A percentile compares a stretch with the other conserved stretches of the same genome.
Evolutionary conservation across 352 stramenopile species (phyloP).

Genomic region (Globisporangium yorkense): DNA sequence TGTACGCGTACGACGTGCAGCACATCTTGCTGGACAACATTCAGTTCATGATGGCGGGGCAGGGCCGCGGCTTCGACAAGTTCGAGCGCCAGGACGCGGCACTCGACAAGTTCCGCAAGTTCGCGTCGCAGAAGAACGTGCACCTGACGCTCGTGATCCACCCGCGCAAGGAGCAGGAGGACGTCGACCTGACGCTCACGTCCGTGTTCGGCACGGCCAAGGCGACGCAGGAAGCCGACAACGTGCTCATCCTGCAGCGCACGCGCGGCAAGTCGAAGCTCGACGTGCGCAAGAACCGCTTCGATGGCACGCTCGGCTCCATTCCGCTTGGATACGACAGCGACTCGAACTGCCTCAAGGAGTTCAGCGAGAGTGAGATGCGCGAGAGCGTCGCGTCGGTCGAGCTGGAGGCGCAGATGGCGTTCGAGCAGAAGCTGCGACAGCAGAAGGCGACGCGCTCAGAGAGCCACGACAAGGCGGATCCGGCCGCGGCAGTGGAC

Average conservation of each 20-base stretch:
- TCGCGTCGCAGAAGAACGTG: constrained; percentile 97
- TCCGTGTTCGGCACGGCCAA: constrained; percentile 99
- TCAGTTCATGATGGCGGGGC: constrained; percentile 98
- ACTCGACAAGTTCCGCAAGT: constrained; percentile 95
- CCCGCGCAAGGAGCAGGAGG: constrained; percentile 97
- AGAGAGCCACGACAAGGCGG: not conserved
- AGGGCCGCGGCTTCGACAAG: constrained; percentile 83
- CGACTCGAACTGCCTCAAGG: constrained; percentile 48
- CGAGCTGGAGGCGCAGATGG: constrained; percentile 75
- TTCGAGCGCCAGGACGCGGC: constrained; percentile 91
- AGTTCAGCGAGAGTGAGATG: constrained; percentile 67
- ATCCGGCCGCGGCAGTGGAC: not conserved
- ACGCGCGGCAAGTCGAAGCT: constrained; percentile 88
- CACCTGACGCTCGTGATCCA: constrained; percentile 99
- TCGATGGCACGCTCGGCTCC: constrained; percentile 88
- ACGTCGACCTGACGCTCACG: constrained; percentile 88
- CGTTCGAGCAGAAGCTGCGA: constrained; percentile 53
- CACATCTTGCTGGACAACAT: constrained; percentile 99
- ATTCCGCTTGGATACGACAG: constrained; percentile 85
- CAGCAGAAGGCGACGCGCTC: constrained; percentile 28
- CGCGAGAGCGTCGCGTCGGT: constrained; percentile 61
- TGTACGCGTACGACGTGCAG: constrained; percentile 97
- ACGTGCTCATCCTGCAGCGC: constrained; percentile 98
- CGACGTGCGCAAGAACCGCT: constrained; percentile 96
- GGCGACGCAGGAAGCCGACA: constrained; percentile 99